Evolutionary conservation across 352 stramenopile genomes (phyloP), one percentile per base, ranked within the genome.

Genomic region (Globisporangium irregulare): DNA sequence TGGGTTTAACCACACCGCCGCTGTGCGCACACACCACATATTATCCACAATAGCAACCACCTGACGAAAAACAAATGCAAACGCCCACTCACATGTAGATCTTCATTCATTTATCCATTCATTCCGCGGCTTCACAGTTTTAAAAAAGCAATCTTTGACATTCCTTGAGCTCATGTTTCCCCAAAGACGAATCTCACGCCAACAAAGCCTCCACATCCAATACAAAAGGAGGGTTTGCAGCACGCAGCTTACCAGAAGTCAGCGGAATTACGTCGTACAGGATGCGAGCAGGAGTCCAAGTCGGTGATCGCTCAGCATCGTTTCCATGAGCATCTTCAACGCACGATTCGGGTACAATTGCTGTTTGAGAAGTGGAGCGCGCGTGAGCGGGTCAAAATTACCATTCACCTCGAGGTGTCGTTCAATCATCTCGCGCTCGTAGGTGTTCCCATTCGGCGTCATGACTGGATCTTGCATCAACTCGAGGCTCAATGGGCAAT

Each of bases 401-500:
- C 84, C 84, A 66, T 93, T 93, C 7, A 90, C 73, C 46, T 84
- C 78, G 12, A 93, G 69, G 58, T 93, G 84, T 25, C 80, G 77
- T 58, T 93, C 82, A 46, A 93, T 93, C 84, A 93, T 91, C 1
- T 82, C 78, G 38, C 84, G 84, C 46, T 93, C 84, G 67, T 90
- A 93, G 51, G 84, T 88, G 66, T 89, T 83, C n/a, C 84, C 84
- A 20, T 84, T 84, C 3, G 84, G 82, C 3, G 82, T 90, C 51
- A 86, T 90, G 3, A 93, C 84, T 1, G 84, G 84, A 57, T 93
- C 82, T 38, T 89, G 73, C 84, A 93, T 93, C n/a, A 87, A 53
- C 64, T 93, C 84, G 27, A 93, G 74, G 53, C 84, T 93, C 68
- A 93, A 48, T 12, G 84, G 84, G 38, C 84, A 93, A 43, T 84